These are phyloP conservation scores for Metschnikowia kofuensis DNA, from an alignment of 805 yeast species.

Conservation along the genomic window DNA sequence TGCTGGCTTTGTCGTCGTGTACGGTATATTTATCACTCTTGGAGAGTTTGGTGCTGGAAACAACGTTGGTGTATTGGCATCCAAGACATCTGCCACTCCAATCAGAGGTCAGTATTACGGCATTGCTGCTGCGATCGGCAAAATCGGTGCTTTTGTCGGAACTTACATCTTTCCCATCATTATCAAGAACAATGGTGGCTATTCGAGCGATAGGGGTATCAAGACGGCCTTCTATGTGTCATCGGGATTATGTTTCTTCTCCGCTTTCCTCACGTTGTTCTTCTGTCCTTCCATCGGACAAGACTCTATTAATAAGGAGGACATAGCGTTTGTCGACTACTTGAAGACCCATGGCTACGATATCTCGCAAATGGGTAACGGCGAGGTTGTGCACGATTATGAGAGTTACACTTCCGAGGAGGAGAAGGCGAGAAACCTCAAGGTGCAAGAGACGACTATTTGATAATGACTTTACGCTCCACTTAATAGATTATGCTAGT, in stretches of 20 bases:
- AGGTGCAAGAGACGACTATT: slow-evolving; percentile 3
- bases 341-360: slow-evolving; percentile 71
- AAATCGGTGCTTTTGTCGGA: slow-evolving; percentile 90
- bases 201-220: slow-evolving; percentile 50
- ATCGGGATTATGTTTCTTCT: slow-evolving; percentile 68
- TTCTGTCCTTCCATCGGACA: slow-evolving; percentile 81
- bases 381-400: slow-evolving; percentile 11
- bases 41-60: slow-evolving; percentile 97
- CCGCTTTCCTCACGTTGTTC: slow-evolving; percentile 67
- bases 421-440: slow-evolving; percentile 9
- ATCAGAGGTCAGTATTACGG: slow-evolving; percentile 90
- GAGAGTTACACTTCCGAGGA: slow-evolving; percentile 13
- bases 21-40: slow-evolving; percentile 80
- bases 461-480: neutral
- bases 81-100: slow-evolving; percentile 83
- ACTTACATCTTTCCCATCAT: slow-evolving; percentile 85
- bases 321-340: slow-evolving; percentile 64
- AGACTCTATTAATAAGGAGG: slow-evolving; percentile 77
- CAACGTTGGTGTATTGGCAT: slow-evolving; percentile 82
- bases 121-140: slow-evolving; percentile 87
- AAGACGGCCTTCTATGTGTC: slow-evolving; percentile 82
- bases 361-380: slow-evolving; percentile 52
- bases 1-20: slow-evolving; percentile 80
- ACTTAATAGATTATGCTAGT: neutral
- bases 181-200: slow-evolving; percentile 53